Evolutionary conservation across 2,329 filamentous ascomycete species (phyloP), one percentile per base, ranked within the genome.

Genomic region (Nothomitra cinnamomea): DNA sequence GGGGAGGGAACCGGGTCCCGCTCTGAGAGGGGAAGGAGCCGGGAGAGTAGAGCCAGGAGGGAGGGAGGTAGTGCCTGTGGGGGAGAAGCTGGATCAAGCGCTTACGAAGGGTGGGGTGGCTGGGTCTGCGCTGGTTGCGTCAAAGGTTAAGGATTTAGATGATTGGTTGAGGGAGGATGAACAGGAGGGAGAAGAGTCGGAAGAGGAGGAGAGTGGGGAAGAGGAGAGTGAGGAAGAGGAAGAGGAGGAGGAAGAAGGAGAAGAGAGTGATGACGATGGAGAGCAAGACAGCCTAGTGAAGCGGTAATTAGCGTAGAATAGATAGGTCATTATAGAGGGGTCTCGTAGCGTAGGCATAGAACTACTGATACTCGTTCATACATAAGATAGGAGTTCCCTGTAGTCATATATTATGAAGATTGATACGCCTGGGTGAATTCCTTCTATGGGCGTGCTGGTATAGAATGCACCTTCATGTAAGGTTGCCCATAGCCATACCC

Each of bases 81-180:
- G 76, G 1, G 77, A 82, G 57, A 76, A 71, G 61, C 67, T 88
- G 43, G 83, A 86, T 59, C 76, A 76, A 21, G 78, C 75, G 1
- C 69, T 69, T 66, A 58, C 66, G 59, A 53, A 64, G 57, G 64
- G 64, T 17, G 56, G 62, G 41, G 51, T 51, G 59, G 21, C 56
- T 55, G 19, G 55, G 38, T 17, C 55, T 49, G 42, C 55, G 49
- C 32, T 58, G 57, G 55, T 58, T 35, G 56, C 61, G 6, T 55
- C 60, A 19, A 80, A 80, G 52, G 79, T 79, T 41, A 95, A 94
- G 75, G 87, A 83, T 19, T 70, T 98, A 57, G 88, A 96, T 69
- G 87, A 95, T 65, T 96, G 92, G 89, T 72, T 96, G 5, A 72
- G 70, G 6, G 71, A 71, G 13, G 70, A 72, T 8, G 67, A 69